A percentile compares a stretch with the other conserved stretches of the same genome.
Evolutionary conservation across 1,284 basidiomycete genomes (phyloP).

Genomic region (Ceratobasidium sp.): DNA sequence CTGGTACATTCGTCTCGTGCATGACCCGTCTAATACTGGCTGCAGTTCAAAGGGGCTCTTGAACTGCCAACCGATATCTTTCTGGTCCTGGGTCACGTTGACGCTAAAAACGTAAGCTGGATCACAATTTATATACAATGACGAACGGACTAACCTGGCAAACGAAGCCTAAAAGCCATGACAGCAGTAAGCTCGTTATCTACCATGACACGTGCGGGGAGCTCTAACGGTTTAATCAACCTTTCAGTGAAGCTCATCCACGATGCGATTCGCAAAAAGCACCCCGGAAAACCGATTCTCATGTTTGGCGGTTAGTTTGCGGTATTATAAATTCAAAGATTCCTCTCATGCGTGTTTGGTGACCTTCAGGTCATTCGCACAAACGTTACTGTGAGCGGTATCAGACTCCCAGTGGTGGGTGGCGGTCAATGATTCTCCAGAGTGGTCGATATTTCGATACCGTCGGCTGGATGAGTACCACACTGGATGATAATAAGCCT

Average conservation of each 20-base stretch:
- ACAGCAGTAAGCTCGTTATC: not conserved
- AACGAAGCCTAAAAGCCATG: not conserved
- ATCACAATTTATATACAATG: no score
- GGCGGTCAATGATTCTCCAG: slow-evolving; percentile 20
- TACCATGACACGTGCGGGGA: not conserved
- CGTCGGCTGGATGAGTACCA: slow-evolving; percentile 26
- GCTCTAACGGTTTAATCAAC: not conserved
- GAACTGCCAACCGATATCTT: no score
- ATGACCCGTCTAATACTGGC: no score
- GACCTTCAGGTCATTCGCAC: slow-evolving; percentile 1
- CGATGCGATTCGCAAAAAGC: slow-evolving; percentile 14
- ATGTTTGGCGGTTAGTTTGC: slow-evolving; percentile 11
- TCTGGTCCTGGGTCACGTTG: no score
- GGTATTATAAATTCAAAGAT: no score
- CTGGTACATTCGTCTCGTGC: no score
- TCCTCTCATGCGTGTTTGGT: not conserved
- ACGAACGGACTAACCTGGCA: no score
- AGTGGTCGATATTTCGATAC: slow-evolving; percentile 24
- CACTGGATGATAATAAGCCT: not conserved
- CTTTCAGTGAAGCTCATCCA: not conserved
- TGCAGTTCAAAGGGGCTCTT: no score
- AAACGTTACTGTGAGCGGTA: not conserved
- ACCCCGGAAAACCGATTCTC: slow-evolving; percentile 5
- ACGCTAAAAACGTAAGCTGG: no score
- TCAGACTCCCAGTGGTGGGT: not conserved